Conservation (phyloP, 352 stramenopile genomes). For the Aphanomyces astaci region DNA sequence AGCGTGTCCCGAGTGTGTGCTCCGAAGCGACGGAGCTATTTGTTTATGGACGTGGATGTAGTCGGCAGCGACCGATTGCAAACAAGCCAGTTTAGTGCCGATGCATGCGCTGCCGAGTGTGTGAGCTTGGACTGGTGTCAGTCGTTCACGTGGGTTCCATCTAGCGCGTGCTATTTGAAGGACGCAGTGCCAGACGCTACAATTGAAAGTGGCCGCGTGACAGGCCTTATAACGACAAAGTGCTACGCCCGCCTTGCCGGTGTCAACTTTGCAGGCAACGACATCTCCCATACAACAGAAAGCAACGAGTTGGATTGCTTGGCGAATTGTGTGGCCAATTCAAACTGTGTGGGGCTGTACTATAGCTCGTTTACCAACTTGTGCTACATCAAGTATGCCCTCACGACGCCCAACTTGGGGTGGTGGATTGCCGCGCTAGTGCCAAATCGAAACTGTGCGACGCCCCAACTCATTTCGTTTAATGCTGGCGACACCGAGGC, state of each 20-base stretch:
- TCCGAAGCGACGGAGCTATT: background rate
- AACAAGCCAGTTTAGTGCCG: background rate
- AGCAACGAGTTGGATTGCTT: background rate
- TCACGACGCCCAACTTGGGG: background rate
- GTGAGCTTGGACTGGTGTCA: background rate
- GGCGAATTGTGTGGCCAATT: background rate
- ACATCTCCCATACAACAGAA: background rate
- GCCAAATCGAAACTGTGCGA: background rate
- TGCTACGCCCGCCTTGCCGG: background rate
- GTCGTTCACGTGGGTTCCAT: background rate
- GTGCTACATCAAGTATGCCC: background rate
- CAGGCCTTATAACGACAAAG: background rate
- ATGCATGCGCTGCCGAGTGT: background rate
- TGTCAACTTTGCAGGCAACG: background rate
- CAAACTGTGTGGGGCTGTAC: background rate
- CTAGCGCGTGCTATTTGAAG: background rate
- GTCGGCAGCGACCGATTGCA: conserved; percentile 1
- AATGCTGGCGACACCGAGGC: background rate
- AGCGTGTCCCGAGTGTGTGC: background rate
- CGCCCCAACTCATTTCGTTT: background rate
- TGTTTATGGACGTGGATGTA: background rate
- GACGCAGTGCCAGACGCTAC: background rate
- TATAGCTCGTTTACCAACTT: background rate
- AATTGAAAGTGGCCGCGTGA: background rate
- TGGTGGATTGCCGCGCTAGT: background rate